Evolutionary conservation across 441 rosid genomes (phyloP).

Genomic region (Arabidopsis lyrata): DNA sequence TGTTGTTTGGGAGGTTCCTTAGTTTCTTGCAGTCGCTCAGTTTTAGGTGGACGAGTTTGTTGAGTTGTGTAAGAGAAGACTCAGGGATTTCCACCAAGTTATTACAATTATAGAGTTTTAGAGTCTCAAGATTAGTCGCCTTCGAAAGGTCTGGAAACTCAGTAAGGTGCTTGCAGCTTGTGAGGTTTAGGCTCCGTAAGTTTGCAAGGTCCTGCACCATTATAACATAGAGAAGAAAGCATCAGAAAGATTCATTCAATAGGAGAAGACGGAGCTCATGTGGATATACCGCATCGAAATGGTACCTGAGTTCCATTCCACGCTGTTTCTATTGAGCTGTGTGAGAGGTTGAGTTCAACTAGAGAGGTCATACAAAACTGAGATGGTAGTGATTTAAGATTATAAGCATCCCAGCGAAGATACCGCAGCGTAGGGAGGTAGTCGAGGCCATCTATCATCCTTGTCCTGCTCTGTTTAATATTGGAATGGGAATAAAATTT

Average conservation of each 20-base stretch:
- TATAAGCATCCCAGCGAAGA: conserved; percentile 44
- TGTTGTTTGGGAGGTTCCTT: conserved; percentile 46
- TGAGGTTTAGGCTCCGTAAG: conserved; percentile 50
- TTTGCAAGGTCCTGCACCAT: conserved; percentile 36
- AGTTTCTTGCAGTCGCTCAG: conserved; percentile 48
- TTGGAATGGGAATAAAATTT: conserved; percentile 7
- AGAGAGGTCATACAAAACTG: conserved; percentile 38
- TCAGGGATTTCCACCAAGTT: conserved; percentile 47
- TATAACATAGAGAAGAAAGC: background rate
- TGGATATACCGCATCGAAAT: background rate
- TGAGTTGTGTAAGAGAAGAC: conserved; percentile 45
- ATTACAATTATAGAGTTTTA: conserved; percentile 41
- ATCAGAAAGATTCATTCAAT: conserved; percentile 18
- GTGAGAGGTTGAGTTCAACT: conserved; percentile 46
- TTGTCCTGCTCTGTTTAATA: conserved; percentile 21
- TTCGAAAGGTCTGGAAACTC: conserved; percentile 43
- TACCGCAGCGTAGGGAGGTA: conserved; percentile 35
- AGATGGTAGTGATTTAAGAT: conserved; percentile 39
- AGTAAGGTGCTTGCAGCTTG: conserved; percentile 36
- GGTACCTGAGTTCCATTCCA: conserved; percentile 37
- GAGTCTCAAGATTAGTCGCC: conserved; percentile 45
- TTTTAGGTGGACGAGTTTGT: conserved; percentile 45
- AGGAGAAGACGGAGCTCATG: background rate
- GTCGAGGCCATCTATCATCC: conserved; percentile 39
- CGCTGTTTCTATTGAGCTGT: conserved; percentile 40